These are phyloP conservation scores for Amanita thiersii DNA, from an alignment of 768 basidiomycete genomes.

Conservation along the genomic window DNA sequence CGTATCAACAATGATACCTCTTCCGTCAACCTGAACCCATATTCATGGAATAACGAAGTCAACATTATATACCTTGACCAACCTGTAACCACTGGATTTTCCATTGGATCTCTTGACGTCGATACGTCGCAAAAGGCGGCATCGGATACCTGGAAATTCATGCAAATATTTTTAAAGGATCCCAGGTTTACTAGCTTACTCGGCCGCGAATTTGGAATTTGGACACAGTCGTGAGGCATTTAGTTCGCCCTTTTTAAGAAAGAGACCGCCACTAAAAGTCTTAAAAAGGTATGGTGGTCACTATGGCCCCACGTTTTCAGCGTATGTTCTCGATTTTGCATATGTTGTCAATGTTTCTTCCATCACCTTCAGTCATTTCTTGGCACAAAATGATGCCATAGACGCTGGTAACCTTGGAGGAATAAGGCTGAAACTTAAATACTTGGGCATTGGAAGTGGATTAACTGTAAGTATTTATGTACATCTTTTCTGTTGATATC, in stretches of 20 bases:
- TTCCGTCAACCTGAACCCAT: conserved; percentile 42
- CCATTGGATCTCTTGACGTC: conserved; percentile 41
- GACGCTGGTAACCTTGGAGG: conserved; percentile 35
- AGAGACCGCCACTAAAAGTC: too few relatives aligned
- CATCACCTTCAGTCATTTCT: conserved; percentile 32
- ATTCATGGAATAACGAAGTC: conserved; percentile 50
- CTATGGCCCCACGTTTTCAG: conserved; percentile 61
- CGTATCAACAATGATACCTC: conserved; percentile 47
- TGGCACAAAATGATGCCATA: conserved; percentile 52
- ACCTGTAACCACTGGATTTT: conserved; percentile 59
- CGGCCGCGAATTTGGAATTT: conserved; percentile 41
- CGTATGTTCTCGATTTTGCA: conserved; percentile 18
- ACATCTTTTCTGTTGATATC: background rate
- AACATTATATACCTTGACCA: conserved; percentile 60
- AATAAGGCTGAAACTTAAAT: conserved; percentile 37
- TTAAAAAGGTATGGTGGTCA: conserved; percentile 55
- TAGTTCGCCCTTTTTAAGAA: too few relatives aligned
- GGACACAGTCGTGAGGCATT: conserved; percentile 51
- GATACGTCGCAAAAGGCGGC: conserved; percentile 48
- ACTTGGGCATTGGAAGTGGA: conserved; percentile 44
- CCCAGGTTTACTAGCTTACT: conserved; percentile 41
- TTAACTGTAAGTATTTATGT: conserved; percentile 42
- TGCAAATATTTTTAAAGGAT: conserved; percentile 57
- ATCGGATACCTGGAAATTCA: conserved; percentile 48
- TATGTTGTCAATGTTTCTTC: background rate